Evolutionary conservation across 2,329 filamentous ascomycete genomes (phyloP), one percentile per base, ranked within the genome.

Genomic region (Stemphylium beticola): DNA sequence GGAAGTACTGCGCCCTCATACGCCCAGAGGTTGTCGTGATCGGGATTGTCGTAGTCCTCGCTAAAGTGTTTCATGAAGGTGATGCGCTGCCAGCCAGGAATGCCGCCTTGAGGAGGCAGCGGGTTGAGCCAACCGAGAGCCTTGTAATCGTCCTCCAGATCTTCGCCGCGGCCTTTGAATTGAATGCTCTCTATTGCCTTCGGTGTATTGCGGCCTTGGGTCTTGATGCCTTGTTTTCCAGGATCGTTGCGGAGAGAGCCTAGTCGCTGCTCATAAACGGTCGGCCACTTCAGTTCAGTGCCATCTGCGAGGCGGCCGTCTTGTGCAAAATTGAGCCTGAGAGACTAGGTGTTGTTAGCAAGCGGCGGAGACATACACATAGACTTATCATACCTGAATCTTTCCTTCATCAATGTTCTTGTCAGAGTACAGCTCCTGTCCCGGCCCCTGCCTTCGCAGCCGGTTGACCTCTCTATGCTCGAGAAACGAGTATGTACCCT

Each of bases 11-110:
- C 74, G 4, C 79, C 80, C 61, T 82, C 79, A 34, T 81, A 81
- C 2, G 78, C 79, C 78, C 79, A 82, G 2, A 81, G 66, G 14
- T 67, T 63, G n/a, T 76, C 73, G 22, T 74, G 68, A 47, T 70
- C 49, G 4, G 58, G 18, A 3, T 71, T 51, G 0, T 72, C 57
- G 8, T 71, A 53, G 7, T 72, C 63, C 12, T 77, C 67, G 1
- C 58, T 47, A 57, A 76, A 80, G 58, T 82, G 81, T 65, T 82
- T 83, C 76, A 85, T 81, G 72, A 85, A 80, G 0, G 78, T 81
- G 50, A 85, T 72, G 29, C 82, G 77, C 69, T 83, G 80, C 74
- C 80, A 85, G 17, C 83, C 83, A 0, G 78, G 76, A 11, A 85
- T 79, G 0, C 58, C 67, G 12, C 53, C 55, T 58, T 85, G 83